Conservation (phyloP, 805 yeast species). For the Wickerhamomyces subpelliculosus region DNA sequence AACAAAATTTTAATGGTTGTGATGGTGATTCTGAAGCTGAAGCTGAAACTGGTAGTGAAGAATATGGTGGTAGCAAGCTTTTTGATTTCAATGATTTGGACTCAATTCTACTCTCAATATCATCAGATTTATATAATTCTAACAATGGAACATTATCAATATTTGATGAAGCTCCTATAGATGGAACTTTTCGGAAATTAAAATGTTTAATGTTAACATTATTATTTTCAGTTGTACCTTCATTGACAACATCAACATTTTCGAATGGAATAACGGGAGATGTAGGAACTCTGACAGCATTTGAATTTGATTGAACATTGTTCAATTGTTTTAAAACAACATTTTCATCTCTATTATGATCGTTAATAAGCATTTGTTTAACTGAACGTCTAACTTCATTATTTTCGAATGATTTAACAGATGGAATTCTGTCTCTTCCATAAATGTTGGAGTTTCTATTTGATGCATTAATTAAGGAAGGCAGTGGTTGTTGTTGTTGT, state of each 20-base stretch:
- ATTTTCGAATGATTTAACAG: background rate
- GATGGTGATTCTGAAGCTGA: too few species aligned
- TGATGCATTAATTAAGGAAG: background rate
- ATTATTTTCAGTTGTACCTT: background rate
- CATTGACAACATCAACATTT: background rate
- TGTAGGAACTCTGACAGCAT: background rate
- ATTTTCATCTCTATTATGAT: background rate
- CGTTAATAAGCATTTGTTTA: background rate
- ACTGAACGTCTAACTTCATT: background rate
- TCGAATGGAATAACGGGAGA: background rate
- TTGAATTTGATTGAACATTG: background rate
- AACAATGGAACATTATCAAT: background rate
- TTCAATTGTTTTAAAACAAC: background rate
- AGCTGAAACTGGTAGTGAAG: too few species aligned
- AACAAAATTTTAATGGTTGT: too few species aligned
- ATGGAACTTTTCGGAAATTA: background rate
- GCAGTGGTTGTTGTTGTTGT: background rate
- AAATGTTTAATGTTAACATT: background rate
- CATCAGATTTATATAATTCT: background rate
- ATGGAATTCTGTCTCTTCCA: slow-evolving; percentile 1
- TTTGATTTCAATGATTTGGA: background rate
- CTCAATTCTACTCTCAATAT: too few species aligned
- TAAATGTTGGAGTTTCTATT: background rate
- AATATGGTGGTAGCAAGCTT: too few species aligned
- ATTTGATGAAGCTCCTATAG: background rate